Evolutionary conservation across 2,329 filamentous ascomycete species (phyloP), one percentile per base, ranked within the genome.

Genomic region (Polytolypa hystricis): DNA sequence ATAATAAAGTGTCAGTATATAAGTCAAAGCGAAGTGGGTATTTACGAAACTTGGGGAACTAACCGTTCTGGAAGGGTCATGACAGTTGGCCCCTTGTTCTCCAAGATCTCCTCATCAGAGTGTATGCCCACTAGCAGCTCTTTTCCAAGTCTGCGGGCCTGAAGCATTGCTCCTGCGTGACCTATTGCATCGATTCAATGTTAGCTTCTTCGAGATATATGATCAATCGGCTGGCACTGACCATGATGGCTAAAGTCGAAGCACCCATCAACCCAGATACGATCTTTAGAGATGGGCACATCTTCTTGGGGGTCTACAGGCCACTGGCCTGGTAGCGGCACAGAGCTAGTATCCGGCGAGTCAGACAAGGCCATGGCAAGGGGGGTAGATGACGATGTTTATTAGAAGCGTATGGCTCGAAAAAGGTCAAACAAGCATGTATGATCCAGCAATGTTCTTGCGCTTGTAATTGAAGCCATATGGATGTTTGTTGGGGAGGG

Each of bases 211-310:
- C n/a, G 20, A 12, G 2, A 5, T 16, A 16, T 12, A 16, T n/a
- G n/a, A n/a, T n/a, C n/a, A n/a, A n/a, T n/a, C 28, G n/a, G 16
- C 25, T 29, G 30, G 12, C 17, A 50, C 65, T 47, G 61, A 85
- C 84, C 91, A 59, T 96, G 91, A 60, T 98, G 91, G 65, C 87
- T 93, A 64, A 98, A 98, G 67, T 98, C 91, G 66, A 95, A 98
- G 70, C 91, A 98, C 44, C 91, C 91, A 59, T 98, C 91, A 17
- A 98, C 83, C 93, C 93, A 98, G 53, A 98, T 84, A 47, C 89
- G 79, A 51, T 83, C 77, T 39, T 80, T 70, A 17, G 62, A 65
- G 31, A 79, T 66, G 2, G 64, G 55, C 28, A 73, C 55, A 52
- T 76, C 71, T 27, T 77, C 62, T 56, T 79, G 76, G 8, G 76